A percentile compares a stretch with the other conserved stretches of the same genome.
phyloP scores from a whole-genome alignment of 352 stramenopile genomes.

The Pythium phragmiticola region DNA sequence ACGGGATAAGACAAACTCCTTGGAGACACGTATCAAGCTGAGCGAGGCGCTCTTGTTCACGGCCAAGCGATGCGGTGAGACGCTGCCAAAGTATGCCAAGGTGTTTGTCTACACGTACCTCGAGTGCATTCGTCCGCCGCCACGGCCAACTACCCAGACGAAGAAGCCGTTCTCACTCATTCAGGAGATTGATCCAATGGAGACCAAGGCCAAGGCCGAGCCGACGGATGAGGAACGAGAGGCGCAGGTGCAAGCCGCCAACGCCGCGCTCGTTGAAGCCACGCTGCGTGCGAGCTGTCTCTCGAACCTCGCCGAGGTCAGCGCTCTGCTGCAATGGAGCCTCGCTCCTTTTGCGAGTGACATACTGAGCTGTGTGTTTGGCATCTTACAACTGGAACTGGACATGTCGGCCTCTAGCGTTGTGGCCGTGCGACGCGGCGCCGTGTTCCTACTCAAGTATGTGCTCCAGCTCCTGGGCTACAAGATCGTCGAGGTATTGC shows the following conservation, averaged over 20 bases:
- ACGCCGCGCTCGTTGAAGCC: slow-evolving; percentile 36
- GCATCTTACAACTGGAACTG: slow-evolving; percentile 75
- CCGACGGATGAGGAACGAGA: slow-evolving; percentile 11
- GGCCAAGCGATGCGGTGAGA: slow-evolving; percentile 74
- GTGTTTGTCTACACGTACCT: slow-evolving; percentile 81
- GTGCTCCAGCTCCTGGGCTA: slow-evolving; percentile 72
- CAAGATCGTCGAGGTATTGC: slow-evolving; percentile 72
- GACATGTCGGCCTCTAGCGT: slow-evolving; percentile 34
- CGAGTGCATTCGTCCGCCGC: slow-evolving; percentile 61
- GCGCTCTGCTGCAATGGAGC: slow-evolving; percentile 66
- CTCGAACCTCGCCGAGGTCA: slow-evolving; percentile 87
- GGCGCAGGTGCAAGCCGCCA: slow-evolving; percentile 10
- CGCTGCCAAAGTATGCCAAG: slow-evolving; percentile 65
- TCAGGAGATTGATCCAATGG: slow-evolving; percentile 39
- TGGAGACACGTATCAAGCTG: slow-evolving; percentile 81
- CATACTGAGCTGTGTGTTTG: slow-evolving; percentile 76
- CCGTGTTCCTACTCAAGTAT: slow-evolving; percentile 77
- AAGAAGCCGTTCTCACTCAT: slow-evolving; percentile 53
- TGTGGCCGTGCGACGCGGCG: slow-evolving; percentile 65
- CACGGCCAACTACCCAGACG: slow-evolving; percentile 9
- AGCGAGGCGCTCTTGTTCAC: slow-evolving; percentile 81
- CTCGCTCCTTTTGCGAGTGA: slow-evolving; percentile 71
- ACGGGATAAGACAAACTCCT: slow-evolving; percentile 38
- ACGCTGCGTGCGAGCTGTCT: slow-evolving; percentile 82
- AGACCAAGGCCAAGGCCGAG: background rate